Conservation (phyloP, 2,329 filamentous ascomycete species). For the Neurospora sp. region DNA sequence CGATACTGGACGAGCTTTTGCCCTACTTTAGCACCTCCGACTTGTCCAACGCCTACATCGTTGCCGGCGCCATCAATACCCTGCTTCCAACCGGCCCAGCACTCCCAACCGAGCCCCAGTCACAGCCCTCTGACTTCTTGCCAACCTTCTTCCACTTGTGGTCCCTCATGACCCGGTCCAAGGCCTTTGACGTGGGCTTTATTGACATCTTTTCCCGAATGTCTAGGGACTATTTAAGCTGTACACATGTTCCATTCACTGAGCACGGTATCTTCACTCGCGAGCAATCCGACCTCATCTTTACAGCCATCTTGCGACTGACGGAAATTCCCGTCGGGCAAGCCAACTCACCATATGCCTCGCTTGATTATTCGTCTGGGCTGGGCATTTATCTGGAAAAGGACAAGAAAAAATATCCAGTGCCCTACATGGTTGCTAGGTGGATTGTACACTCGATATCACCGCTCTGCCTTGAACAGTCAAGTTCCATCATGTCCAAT, state of each 20-base stretch:
- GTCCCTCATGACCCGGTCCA: conserved; percentile 86
- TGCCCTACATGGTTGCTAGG: conserved; percentile 82
- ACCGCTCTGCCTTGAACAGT: conserved; percentile 65
- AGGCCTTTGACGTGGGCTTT: conserved; percentile 74
- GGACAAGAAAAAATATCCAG: conserved; percentile 86
- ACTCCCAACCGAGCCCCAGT: conserved; percentile 57
- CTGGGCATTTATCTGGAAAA: conserved; percentile 80
- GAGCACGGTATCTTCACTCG: conserved; percentile 85
- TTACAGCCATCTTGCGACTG: conserved; percentile 79
- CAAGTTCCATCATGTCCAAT: conserved; percentile 70
- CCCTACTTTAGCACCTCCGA: conserved; percentile 92
- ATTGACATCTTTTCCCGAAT: conserved; percentile 84
- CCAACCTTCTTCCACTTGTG: conserved; percentile 95
- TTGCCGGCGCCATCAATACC: conserved; percentile 77
- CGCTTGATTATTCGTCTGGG: conserved; percentile 74
- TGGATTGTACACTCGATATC: conserved; percentile 93
- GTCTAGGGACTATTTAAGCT: conserved; percentile 71
- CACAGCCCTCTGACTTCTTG: conserved; percentile 81
- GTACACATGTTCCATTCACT: conserved; percentile 66
- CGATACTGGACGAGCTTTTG: conserved; percentile 70
- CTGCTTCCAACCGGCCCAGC: conserved; percentile 77
- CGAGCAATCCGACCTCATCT: conserved; percentile 86
- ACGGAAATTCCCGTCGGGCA: conserved; percentile 96
- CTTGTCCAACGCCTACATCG: conserved; percentile 83
- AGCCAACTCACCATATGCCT: conserved; percentile 82